These are phyloP conservation scores for Trichoderma orchidacearum DNA, from an alignment of 495 filamentous ascomycete genomes.

Conservation along the genomic window DNA sequence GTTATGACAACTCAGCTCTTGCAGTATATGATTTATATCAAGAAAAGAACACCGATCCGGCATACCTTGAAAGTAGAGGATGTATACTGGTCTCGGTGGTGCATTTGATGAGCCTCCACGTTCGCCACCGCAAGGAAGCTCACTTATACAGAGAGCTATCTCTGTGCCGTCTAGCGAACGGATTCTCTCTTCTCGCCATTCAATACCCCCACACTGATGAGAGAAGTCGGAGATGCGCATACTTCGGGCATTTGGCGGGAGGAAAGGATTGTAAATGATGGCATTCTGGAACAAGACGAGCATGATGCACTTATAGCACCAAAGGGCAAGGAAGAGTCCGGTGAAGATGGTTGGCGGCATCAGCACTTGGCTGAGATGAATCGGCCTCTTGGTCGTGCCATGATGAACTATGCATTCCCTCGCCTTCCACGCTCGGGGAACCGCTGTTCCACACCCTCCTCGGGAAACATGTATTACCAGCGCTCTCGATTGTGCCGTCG, in stretches of 20 bases:
- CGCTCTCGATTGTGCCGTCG: background rate
- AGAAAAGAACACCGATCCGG: background rate
- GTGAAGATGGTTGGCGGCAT: slow-evolving; percentile 53
- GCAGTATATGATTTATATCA: background rate
- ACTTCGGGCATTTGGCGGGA: slow-evolving; percentile 45
- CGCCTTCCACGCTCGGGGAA: background rate
- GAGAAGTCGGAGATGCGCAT: slow-evolving; percentile 51
- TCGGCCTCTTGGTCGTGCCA: slow-evolving; percentile 5
- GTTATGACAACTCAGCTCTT: slow-evolving; percentile 14
- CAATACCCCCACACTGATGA: slow-evolving; percentile 39
- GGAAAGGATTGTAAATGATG: slow-evolving; percentile 67
- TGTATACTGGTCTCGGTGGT: slow-evolving; percentile 18
- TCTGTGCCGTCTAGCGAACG: slow-evolving; percentile 44
- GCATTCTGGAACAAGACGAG: slow-evolving; percentile 71
- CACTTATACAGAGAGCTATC: slow-evolving; percentile 37
- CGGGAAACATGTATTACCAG: background rate
- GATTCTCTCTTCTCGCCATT: slow-evolving; percentile 47
- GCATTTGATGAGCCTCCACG: background rate
- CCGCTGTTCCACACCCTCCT: background rate
- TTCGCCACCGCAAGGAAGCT: background rate
- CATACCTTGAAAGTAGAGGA: slow-evolving; percentile 49
- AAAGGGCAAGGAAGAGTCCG: slow-evolving; percentile 52
- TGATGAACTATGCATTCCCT: background rate
- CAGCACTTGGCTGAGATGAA: slow-evolving; percentile 38
- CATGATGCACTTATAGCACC: slow-evolving; percentile 73